A percentile compares a stretch with the other conserved stretches of the same genome.
phyloP scores from a whole-genome alignment of 495 filamentous ascomycete species.

The Annulohypoxylon maeteangense region DNA sequence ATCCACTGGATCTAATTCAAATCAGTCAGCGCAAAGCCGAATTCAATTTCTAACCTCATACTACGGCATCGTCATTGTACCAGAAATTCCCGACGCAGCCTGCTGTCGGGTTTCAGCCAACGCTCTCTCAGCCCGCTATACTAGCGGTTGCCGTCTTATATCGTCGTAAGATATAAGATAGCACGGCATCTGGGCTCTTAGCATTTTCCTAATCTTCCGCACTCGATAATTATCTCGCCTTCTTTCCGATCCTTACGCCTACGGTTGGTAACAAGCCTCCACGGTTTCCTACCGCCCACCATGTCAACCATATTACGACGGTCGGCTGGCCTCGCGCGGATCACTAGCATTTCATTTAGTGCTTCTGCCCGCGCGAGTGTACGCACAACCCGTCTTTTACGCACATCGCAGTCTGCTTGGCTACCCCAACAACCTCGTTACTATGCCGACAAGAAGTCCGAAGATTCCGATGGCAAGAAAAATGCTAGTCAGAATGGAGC shows the following conservation, averaged over 20 bases:
- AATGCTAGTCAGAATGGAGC: slow-evolving; percentile 6
- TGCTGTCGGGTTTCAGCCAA: slow-evolving; percentile 5
- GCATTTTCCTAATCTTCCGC: slow-evolving; percentile 18
- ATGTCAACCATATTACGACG: slow-evolving; percentile 75
- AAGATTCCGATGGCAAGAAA: slow-evolving; percentile 5
- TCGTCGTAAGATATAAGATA: slow-evolving; percentile 41
- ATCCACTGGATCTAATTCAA: slow-evolving; percentile 14
- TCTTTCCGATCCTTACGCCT: slow-evolving; percentile 8
- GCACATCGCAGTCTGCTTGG: slow-evolving; percentile 58
- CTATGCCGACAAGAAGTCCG: slow-evolving; percentile 66
- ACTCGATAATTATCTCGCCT: slow-evolving; percentile 13
- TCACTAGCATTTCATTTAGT: slow-evolving; percentile 65
- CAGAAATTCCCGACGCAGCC: background rate
- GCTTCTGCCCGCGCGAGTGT: slow-evolving; percentile 56
- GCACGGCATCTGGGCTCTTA: background rate
- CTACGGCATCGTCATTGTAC: no score
- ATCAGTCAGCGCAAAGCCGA: slow-evolving; percentile 33
- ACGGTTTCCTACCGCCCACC: slow-evolving; percentile 58
- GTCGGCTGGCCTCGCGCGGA: slow-evolving; percentile 71
- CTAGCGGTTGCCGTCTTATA: slow-evolving; percentile 22
- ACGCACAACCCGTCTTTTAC: slow-evolving; percentile 48
- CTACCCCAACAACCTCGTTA: slow-evolving; percentile 60
- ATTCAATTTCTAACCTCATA: slow-evolving; percentile 16
- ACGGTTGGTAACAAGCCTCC: slow-evolving; percentile 21
- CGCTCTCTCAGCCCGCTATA: slow-evolving; percentile 5